Conservation (phyloP, 2,329 filamentous ascomycete genomes). For the Alternaria novae-zelandiae region DNA sequence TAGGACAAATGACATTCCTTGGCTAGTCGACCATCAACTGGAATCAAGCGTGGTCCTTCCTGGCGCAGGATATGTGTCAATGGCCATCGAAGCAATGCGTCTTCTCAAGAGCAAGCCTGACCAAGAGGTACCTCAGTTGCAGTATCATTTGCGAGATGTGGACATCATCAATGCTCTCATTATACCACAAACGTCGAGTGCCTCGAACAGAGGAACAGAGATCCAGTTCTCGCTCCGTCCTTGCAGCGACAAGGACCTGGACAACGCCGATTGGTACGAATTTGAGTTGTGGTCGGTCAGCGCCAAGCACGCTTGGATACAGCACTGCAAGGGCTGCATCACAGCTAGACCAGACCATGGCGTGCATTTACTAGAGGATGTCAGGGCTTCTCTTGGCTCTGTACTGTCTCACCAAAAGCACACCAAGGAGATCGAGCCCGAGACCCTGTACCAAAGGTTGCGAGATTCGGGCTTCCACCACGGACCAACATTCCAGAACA, state of each 20-base stretch:
- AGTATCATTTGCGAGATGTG: constrained; percentile 25
- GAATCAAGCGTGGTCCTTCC: constrained; percentile 52
- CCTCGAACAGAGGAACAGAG: constrained; percentile 15
- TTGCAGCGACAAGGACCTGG: constrained; percentile 4
- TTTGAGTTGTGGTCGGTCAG: constrained; percentile 2
- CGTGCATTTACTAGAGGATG: background rate
- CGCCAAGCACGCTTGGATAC: background rate
- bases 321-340: constrained; percentile 1
- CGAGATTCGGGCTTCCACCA: constrained; percentile 29
- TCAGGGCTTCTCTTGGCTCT: background rate
- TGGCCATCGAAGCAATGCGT: constrained; percentile 49
- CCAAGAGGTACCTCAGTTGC: background rate
- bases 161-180: constrained; percentile 25
- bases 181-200: constrained; percentile 16
- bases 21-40: constrained; percentile 53
- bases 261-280: constrained; percentile 3
- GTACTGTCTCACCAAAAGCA: background rate
- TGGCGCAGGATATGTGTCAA: constrained; percentile 52
- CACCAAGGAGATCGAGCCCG: constrained; percentile 27
- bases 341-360: background rate
- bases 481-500: constrained; percentile 19
- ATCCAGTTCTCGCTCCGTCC: constrained; percentile 5
- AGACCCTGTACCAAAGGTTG: constrained; percentile 49
- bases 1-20: constrained; percentile 49
- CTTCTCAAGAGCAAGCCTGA: background rate